Percentiles rank a stretch among this genome's conserved stretches.
Conservation (phyloP, 108 stramenopile species). For the Aurantiochytrium sp. region DNA sequence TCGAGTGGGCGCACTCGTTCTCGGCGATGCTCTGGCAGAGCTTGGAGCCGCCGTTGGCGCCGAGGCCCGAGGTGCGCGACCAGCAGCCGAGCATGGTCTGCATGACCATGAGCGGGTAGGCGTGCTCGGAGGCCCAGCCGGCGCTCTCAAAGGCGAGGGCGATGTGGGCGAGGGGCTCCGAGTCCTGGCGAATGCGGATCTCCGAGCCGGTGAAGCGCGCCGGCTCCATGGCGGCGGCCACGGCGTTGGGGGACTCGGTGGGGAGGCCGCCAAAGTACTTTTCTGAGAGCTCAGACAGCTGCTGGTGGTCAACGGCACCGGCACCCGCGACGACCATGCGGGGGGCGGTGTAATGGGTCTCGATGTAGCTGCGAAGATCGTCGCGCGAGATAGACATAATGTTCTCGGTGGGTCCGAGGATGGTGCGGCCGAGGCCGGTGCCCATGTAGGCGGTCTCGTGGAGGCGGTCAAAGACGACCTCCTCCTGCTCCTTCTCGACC, state of each 20-base stretch:
- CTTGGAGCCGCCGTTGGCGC: conserved; percentile 72
- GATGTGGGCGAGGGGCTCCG: conserved; percentile 75
- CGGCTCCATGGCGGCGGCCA: conserved; percentile 75
- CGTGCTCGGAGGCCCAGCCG: conserved; percentile 90
- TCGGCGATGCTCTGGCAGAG: conserved; percentile 83
- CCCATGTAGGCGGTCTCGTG: conserved; percentile 93
- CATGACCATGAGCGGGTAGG: conserved; percentile 95
- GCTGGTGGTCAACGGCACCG: conserved; percentile 81
- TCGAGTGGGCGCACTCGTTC: conserved; percentile 75
- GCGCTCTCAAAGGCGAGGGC: conserved; percentile 93
- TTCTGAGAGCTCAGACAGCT: conserved; percentile 74
- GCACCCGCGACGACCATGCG: conserved; percentile 96
- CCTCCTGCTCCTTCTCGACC: conserved; percentile 96
- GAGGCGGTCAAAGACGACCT: conserved; percentile 92
- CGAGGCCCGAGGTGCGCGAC: conserved; percentile 69
- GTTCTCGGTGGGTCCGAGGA: conserved; percentile 89
- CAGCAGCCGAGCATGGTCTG: conserved; percentile 91
- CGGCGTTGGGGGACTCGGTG: conserved; percentile 45
- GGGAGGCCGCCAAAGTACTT: conserved; percentile 80
- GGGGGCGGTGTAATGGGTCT: conserved; percentile 96
- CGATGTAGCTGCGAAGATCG: conserved; percentile 78
- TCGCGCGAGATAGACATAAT: conserved; percentile 68
- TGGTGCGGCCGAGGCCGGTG: conserved; percentile 87
- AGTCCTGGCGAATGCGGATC: conserved; percentile 73
- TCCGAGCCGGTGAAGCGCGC: conserved; percentile 90